Evolutionary conservation across 2,329 filamentous ascomycete genomes (phyloP).

Genomic region (Cladosporium sp.): DNA sequence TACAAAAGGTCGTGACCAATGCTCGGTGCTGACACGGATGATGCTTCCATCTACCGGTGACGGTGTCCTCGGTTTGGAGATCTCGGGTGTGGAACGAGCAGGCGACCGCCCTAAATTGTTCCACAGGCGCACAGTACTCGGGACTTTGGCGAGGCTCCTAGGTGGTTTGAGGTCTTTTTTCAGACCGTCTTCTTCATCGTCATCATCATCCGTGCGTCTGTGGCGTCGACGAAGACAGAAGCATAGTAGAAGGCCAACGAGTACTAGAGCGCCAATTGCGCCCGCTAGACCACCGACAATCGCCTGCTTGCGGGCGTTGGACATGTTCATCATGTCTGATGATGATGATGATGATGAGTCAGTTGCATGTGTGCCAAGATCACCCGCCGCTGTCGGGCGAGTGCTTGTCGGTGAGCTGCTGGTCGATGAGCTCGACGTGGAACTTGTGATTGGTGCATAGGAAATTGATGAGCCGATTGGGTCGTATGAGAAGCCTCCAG

Average conservation of each 20-base stretch:
- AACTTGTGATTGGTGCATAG: background rate
- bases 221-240: constrained; percentile 24
- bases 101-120: constrained; percentile 7
- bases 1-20: constrained; percentile 32
- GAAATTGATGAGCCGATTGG: constrained; percentile 3
- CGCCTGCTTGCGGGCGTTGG: constrained; percentile 21
- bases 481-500: constrained; percentile 2
- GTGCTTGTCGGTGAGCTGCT: background rate
- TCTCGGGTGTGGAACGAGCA: constrained; percentile 15
- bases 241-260: constrained; percentile 25
- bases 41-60: constrained; percentile 29
- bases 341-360: constrained; percentile 13
- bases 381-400: background rate
- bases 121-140: constrained; percentile 11
- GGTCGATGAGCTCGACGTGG: background rate
- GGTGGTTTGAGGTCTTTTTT: constrained; percentile 5
- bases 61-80: constrained; percentile 16
- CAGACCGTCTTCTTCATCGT: constrained; percentile 13
- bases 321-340: constrained; percentile 11
- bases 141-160: constrained; percentile 1
- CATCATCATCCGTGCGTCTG: constrained; percentile 6
- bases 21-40: constrained; percentile 29
- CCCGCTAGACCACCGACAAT: constrained; percentile 29
- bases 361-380: background rate
- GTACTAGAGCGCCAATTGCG: constrained; percentile 26